Evolutionary conservation across 2,329 filamentous ascomycete genomes (phyloP).

Genomic region (Lecanicillium sp.): DNA sequence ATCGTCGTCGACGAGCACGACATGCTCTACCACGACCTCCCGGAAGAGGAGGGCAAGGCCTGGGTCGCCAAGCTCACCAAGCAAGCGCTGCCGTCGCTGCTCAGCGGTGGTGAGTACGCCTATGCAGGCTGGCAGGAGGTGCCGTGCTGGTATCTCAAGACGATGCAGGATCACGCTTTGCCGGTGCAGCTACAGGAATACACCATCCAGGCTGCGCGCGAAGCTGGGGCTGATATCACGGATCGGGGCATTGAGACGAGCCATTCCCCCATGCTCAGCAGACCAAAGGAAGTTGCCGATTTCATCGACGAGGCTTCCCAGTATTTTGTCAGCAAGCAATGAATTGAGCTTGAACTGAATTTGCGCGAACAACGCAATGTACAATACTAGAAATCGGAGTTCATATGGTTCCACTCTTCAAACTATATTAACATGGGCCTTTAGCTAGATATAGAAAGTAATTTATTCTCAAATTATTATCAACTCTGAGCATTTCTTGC

Average conservation of each 20-base stretch:
- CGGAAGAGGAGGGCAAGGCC: conserved; percentile 34
- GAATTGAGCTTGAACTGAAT: background rate
- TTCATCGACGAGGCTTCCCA: conserved; percentile 25
- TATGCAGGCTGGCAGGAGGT: conserved; percentile 45
- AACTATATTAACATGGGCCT: too few relatives aligned
- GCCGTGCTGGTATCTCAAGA: conserved; percentile 40
- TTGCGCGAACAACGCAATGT: too few relatives aligned
- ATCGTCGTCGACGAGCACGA: conserved; percentile 32
- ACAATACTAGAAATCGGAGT: background rate
- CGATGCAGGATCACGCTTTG: conserved; percentile 34
- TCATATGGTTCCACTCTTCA: too few relatives aligned
- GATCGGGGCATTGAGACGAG: conserved; percentile 37
- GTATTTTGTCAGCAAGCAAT: conserved; percentile 7
- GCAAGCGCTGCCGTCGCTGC: conserved; percentile 39
- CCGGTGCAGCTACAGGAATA: conserved; percentile 35
- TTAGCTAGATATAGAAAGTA: too few relatives aligned
- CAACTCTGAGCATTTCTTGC: too few relatives aligned
- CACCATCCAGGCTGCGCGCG: conserved; percentile 32
- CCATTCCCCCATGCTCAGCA: conserved; percentile 45
- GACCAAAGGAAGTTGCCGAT: conserved; percentile 31
- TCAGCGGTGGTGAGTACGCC: conserved; percentile 35
- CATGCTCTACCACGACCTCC: conserved; percentile 46
- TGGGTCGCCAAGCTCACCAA: conserved; percentile 36
- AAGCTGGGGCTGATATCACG: conserved; percentile 30
- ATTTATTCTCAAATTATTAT: too few relatives aligned